phyloP scores from a whole-genome alignment of 2,329 filamentous ascomycete genomes.

The Alternaria ethzedia region DNA sequence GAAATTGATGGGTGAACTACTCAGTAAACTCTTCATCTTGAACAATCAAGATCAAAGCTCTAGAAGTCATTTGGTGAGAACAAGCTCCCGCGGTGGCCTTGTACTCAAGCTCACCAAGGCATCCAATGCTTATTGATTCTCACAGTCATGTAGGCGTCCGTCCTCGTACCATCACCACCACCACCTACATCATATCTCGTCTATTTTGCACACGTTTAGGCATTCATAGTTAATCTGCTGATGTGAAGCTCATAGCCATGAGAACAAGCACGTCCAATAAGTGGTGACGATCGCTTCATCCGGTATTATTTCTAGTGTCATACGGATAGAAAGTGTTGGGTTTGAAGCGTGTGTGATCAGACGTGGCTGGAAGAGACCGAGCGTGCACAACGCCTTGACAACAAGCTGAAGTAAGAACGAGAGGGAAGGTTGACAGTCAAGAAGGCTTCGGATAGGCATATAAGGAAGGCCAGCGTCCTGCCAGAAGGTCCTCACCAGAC shows the following conservation, averaged over 20 bases:
- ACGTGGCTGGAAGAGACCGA: background rate
- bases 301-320: background rate
- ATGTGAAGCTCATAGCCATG: background rate
- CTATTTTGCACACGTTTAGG: background rate
- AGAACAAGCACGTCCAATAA: background rate
- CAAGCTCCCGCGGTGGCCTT: background rate
- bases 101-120: background rate
- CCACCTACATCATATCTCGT: background rate
- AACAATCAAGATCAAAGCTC: background rate
- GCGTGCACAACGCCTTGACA: background rate
- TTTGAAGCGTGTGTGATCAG: background rate
- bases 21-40: background rate
- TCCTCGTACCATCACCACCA: background rate
- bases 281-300: background rate
- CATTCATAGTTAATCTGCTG: background rate
- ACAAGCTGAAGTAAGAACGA: background rate
- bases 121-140: slow-evolving; percentile 2
- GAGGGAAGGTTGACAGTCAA: background rate
- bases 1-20: background rate
- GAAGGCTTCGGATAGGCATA: background rate
- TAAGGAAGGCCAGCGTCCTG: background rate
- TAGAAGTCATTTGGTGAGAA: background rate
- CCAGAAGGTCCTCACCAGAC: background rate
- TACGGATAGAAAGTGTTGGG: background rate
- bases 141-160: background rate